Evolutionary conservation across 768 basidiomycete species (phyloP).

Genomic region (Tricholoma flavovirens): DNA sequence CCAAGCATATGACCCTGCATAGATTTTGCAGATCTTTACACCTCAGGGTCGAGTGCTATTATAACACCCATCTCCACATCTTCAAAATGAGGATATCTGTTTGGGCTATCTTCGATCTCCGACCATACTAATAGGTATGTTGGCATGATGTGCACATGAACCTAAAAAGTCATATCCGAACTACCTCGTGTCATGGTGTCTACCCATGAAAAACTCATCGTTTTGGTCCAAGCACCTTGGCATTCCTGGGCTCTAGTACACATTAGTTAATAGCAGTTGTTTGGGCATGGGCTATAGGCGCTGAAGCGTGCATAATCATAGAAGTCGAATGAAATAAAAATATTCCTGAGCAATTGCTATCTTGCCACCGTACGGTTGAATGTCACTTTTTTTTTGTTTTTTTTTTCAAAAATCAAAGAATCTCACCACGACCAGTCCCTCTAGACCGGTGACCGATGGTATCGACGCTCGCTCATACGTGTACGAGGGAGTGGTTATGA

Average conservation of each 20-base stretch:
- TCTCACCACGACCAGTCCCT: no score
- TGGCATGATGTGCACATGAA: neutral
- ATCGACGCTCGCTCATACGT: no score
- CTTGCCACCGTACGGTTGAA: no score
- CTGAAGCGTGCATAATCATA: no score
- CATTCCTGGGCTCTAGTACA: no score
- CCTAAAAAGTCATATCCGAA: neutral
- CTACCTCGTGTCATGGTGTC: neutral
- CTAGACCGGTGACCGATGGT: no score
- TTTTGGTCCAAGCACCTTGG: neutral
- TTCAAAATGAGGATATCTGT: neutral
- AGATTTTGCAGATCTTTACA: no score
- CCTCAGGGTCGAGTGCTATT: neutral
- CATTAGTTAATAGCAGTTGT: no score
- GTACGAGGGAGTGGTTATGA: no score
- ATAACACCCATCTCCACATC: neutral
- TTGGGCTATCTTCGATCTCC: neutral
- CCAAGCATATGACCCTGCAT: slow-evolving; percentile 21
- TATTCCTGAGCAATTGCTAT: neutral
- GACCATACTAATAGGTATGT: neutral
- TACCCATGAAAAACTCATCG: neutral
- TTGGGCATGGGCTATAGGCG: neutral
- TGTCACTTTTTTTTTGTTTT: no score
- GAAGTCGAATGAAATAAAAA: no score
- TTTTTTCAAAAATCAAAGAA: no score